Evolutionary conservation across 352 stramenopile species (phyloP).

Genomic region (Peronospora farinosa): DNA sequence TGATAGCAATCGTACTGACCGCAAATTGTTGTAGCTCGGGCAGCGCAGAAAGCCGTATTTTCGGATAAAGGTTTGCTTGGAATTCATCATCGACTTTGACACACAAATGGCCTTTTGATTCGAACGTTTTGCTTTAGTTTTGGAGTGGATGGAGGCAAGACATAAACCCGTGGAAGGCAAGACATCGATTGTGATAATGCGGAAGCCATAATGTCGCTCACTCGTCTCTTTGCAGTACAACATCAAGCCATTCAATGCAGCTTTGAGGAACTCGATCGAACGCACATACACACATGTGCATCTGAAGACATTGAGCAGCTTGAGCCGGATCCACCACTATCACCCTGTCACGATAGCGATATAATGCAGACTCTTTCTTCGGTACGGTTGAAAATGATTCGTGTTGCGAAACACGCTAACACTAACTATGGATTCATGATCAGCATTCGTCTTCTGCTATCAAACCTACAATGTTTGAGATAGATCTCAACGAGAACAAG

Average conservation of each 20-base stretch:
- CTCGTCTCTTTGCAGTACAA: conserved; percentile 14
- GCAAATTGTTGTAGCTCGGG: conserved; percentile 16
- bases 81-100: neutral
- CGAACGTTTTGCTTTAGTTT: conserved; percentile 14
- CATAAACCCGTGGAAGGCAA: conserved; percentile 15
- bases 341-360: conserved; percentile 1
- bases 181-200: neutral
- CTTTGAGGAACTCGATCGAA: conserved; percentile 13
- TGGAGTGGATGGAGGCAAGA: conserved; percentile 28
- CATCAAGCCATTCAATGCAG: conserved; percentile 28
- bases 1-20: conserved; percentile 2
- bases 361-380: neutral
- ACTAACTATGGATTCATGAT: neutral
- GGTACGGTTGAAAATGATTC: conserved; percentile 6
- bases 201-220: neutral
- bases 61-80: conserved; percentile 27
- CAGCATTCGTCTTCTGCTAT: conserved; percentile 5
- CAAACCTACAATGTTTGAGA: neutral
- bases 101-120: neutral
- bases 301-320: neutral
- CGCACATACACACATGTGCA: neutral
- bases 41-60: conserved; percentile 22
- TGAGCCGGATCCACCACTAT: conserved; percentile 14
- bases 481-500: neutral
- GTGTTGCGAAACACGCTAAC: neutral